Evolutionary conservation across 768 basidiomycete genomes (phyloP), one percentile per base, ranked within the genome.

Genomic region (Boletus rubropictus): DNA sequence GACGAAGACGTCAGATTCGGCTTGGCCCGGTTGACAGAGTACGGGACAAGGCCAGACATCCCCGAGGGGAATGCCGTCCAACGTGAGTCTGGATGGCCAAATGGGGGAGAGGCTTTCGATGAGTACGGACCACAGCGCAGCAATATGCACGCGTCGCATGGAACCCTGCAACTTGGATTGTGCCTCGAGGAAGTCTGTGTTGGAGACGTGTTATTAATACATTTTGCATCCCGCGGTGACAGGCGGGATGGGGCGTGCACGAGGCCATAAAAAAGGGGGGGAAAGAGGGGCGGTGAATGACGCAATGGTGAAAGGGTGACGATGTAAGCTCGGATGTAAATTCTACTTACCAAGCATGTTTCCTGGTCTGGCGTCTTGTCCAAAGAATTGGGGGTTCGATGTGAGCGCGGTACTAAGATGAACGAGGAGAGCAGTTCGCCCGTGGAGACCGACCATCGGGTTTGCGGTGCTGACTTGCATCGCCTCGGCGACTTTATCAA

Each of bases 41-140:
- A 77, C 76, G 5, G 77, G 69, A 54, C 90, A 94, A 0, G 85
- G 86, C 95, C 95, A 98, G 38, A 93, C 93, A 61, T 98, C 95
- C 18, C 95, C 95, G 5, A 98, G 78, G 0, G 85, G 63, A 21
- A 86, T 65, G 4, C 80, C 84, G 8, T 72, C 82, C 24, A 97
- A 70, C 4, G 75, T 72, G 3, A 78, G 76, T 21, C 93, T 79
- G 15, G 76, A 70, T 1, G 95, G 94, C 95, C 95, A 98, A 59
- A 97, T 90, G 2, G 82, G 76, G 42, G 86, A 78, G 28, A 98
- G 74, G 4, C 90, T 88, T 4, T 86, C 79, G 43, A 96, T 83
- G 36, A 97, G 79, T 15, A 78, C 77, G 12, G 77, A 66, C 92
- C 95, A 98, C 12, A 98, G 77, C 0, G 80, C 76, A 8, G 84